Percentiles rank a stretch among this genome's conserved stretches.
Evolutionary conservation across 108 stramenopile genomes (phyloP).

Genomic region (Asterionellopsis glacialis): DNA sequence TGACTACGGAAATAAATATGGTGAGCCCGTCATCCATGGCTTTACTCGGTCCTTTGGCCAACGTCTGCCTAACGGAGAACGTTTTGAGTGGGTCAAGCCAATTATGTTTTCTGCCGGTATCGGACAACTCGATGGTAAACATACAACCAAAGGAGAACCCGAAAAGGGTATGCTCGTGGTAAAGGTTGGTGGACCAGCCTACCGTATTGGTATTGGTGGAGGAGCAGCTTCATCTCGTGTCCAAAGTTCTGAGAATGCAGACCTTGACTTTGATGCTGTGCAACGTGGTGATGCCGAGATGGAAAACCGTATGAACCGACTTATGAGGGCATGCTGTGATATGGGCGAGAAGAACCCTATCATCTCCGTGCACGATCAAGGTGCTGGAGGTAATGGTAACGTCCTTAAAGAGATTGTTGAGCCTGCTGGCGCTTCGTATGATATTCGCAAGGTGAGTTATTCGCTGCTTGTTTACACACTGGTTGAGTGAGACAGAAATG

Average conservation of each 20-base stretch:
- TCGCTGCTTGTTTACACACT: background rate
- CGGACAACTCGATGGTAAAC: constrained; percentile 91
- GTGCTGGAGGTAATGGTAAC: constrained; percentile 99
- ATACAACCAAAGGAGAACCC: constrained; percentile 88
- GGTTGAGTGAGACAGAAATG: background rate
- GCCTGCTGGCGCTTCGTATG: constrained; percentile 93
- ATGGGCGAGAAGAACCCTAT: constrained; percentile 95
- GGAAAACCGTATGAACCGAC: constrained; percentile 97
- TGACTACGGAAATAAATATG: constrained; percentile 99
- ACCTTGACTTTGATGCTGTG: constrained; percentile 97
- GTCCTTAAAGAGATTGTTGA: constrained; percentile 99
- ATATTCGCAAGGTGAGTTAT: constrained; percentile 84
- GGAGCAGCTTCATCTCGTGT: constrained; percentile 93
- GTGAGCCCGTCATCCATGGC: constrained; percentile 96
- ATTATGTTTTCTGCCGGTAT: constrained; percentile 99
- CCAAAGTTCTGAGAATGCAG: constrained; percentile 82
- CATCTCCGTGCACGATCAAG: constrained; percentile 96
- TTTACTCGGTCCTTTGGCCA: constrained; percentile 96
- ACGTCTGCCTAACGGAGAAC: constrained; percentile 88
- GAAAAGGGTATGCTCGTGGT: constrained; percentile 96
- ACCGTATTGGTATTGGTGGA: constrained; percentile 98
- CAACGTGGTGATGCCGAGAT: constrained; percentile 99
- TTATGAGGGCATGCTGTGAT: constrained; percentile 98
- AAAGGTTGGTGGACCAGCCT: constrained; percentile 97
- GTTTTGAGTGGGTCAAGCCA: constrained; percentile 98